Conservation (phyloP, 768 basidiomycete species). For the Macrolepiota albuminosa region DNA sequence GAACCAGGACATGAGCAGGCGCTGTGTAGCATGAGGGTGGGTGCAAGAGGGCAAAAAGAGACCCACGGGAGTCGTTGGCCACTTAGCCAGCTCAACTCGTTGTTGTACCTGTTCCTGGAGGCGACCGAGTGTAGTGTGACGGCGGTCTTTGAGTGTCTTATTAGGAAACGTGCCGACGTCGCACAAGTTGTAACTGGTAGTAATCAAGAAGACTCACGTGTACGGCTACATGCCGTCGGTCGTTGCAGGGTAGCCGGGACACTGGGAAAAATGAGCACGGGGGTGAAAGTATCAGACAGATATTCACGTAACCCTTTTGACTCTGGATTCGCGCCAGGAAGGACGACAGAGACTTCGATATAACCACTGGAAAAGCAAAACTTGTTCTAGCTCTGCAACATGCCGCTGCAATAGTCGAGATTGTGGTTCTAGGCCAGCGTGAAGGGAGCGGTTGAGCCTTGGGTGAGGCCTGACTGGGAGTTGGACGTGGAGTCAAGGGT, state of each 20-base stretch:
- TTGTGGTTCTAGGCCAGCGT: no score
- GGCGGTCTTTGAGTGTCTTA: slow-evolving; percentile 53
- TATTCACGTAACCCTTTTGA: no score
- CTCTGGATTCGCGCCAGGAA: no score
- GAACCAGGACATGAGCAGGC: no score
- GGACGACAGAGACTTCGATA: no score
- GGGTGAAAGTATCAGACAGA: background rate
- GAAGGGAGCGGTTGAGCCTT: no score
- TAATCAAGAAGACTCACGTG: slow-evolving; percentile 4
- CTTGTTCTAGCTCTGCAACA: no score
- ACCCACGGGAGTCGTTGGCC: slow-evolving; percentile 74
- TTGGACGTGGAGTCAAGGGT: slow-evolving; percentile 23
- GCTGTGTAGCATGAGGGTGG: no score
- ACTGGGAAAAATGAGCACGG: slow-evolving; percentile 32
- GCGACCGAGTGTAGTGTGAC: slow-evolving; percentile 53
- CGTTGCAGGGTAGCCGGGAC: slow-evolving; percentile 76
- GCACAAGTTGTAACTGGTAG: slow-evolving; percentile 52
- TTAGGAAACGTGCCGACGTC: slow-evolving; percentile 78
- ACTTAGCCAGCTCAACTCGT: slow-evolving; percentile 64
- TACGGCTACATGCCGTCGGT: slow-evolving; percentile 77
- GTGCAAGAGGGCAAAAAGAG: background rate
- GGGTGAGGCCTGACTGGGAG: no score
- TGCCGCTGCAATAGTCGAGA: no score
- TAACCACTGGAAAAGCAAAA: no score
- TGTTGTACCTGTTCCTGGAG: slow-evolving; percentile 47